Base-by-base conservation (phyloP, 352 stramenopile genomes). In the Pythium aquatile region DNA sequence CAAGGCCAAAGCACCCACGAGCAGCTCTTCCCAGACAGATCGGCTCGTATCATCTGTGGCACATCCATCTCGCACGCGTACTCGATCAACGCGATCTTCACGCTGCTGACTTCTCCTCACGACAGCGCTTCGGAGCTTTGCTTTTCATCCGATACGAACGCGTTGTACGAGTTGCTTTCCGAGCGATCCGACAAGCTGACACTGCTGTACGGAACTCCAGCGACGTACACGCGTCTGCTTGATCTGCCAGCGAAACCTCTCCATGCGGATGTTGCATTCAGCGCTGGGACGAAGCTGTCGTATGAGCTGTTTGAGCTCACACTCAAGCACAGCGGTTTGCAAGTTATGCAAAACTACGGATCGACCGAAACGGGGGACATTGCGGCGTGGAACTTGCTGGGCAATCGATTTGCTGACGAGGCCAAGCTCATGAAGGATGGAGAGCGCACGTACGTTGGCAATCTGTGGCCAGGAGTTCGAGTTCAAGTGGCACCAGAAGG, bases 21-120 rank as follows among this genome's bases (percentile, higher is more conserved):
- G 42, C 67, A 87, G 61, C 79, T 94, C 42, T 94, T 96, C 56
- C 85, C 83, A 7, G 53, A 72, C 20, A n/a, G 65, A 0, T 74
- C 87, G 1, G 78, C 78, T 30, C 83, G 85, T 4, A 78, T 96
- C 54, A 76, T 94, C 24, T 90, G 82, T 30, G 79, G 65, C 8
- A 93, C 87, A 33, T 94, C 87, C 17, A 94, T 96, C 59, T 78
- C 85, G 10, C 87, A 96, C 64, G 85, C 85, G 10, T 96, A 85
- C 64, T 89, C 85, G 7, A 92, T 96, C 66, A 96, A 96, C 62
- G 82, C 84, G 3, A 70, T 96, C 26, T 96, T 93, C 61, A 77
- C 85, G 52, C 71, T 96, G 26, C 78, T 88, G 48, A 88, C 76
- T 9, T 94, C 85, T 17, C 73, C 81, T 30, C 78, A 73, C 55